phyloP scores from a whole-genome alignment of 768 basidiomycete species.

The Infundibulicybe gibba region DNA sequence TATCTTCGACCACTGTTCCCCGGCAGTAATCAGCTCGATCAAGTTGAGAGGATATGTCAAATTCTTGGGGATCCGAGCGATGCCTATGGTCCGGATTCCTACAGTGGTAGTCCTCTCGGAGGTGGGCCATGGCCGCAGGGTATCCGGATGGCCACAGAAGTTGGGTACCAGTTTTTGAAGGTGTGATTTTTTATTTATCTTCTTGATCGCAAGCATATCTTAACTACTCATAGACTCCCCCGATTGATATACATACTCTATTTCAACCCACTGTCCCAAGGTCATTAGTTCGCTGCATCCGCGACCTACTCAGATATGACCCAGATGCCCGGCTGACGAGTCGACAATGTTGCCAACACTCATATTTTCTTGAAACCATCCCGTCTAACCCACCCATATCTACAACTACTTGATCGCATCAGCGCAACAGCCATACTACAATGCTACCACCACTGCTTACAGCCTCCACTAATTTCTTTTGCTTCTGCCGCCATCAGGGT shows the following conservation, averaged over 20 bases:
- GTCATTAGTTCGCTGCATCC: constrained; percentile 83
- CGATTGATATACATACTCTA: constrained; percentile 58
- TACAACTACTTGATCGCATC: too few relatives aligned
- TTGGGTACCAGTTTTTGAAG: constrained; percentile 84
- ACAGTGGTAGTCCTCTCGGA: constrained; percentile 57
- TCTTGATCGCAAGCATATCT: constrained; percentile 5
- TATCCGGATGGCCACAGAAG: constrained; percentile 74
- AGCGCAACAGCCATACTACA: too few relatives aligned
- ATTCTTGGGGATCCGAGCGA: constrained; percentile 83
- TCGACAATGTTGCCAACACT: constrained; percentile 77
- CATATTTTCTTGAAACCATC: constrained; percentile 88
- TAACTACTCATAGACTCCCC: constrained; percentile 41
- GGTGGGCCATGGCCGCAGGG: constrained; percentile 86
- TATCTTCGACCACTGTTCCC: constrained; percentile 90
- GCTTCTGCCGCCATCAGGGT: too few relatives aligned
- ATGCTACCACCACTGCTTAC: too few relatives aligned
- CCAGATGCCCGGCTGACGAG: constrained; percentile 81
- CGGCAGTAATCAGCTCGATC: constrained; percentile 85
- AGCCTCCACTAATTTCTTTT: too few relatives aligned
- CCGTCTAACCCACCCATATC: too few relatives aligned
- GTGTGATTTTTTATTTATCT: constrained; percentile 33
- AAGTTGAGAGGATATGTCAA: constrained; percentile 83
- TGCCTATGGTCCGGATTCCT: constrained; percentile 70
- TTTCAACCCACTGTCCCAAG: constrained; percentile 75
- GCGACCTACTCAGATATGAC: constrained; percentile 85